phyloP scores from a whole-genome alignment of 495 filamentous ascomycete genomes.

The Chaetomidium leptoderma region DNA sequence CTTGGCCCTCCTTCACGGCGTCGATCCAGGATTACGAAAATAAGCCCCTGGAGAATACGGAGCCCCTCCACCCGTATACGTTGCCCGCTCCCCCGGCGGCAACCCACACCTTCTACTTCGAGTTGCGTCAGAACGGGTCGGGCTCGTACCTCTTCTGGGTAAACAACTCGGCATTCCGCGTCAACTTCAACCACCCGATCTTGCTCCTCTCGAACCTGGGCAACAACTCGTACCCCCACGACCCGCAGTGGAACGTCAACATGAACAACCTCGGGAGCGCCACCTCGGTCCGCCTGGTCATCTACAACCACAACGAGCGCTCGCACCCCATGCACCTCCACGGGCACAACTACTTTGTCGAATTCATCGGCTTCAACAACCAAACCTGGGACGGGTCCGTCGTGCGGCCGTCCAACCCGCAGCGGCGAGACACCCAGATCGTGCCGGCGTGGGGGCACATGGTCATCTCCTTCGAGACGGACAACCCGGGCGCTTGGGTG shows the following conservation, averaged over 20 bases:
- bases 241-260: background rate
- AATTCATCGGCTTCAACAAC: background rate
- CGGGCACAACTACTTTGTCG: background rate
- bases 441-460: background rate
- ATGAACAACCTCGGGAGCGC: background rate
- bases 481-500: background rate
- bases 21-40: background rate
- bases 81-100: background rate
- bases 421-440: background rate
- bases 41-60: background rate
- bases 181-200: background rate
- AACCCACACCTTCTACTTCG: background rate
- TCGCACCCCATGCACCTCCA: slow-evolving; percentile 1
- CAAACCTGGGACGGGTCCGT: background rate
- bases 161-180: background rate
- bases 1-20: background rate
- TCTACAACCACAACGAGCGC: background rate
- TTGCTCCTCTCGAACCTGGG: background rate
- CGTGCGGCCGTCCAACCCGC: background rate
- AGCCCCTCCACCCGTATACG: background rate
- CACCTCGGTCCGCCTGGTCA: background rate
- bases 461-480: background rate
- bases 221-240: background rate
- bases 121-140: background rate
- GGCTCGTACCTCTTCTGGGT: background rate